phyloP scores from a whole-genome alignment of 2,329 filamentous ascomycete species.

The Penicillium sp. region DNA sequence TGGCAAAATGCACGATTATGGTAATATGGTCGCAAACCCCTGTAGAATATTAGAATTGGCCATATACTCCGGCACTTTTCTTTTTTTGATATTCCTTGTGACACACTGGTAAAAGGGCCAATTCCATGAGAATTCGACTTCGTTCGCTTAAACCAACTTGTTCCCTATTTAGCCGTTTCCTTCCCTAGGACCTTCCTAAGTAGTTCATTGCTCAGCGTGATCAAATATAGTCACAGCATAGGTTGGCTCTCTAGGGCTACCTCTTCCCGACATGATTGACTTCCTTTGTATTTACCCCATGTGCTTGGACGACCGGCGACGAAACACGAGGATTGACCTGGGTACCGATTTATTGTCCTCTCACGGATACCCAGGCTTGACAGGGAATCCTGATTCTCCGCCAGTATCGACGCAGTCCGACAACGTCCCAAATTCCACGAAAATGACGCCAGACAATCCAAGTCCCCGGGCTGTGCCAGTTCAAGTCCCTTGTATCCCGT shows the following conservation, averaged over 20 bases:
- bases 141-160: too few species aligned
- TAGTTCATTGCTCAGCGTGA: neutral
- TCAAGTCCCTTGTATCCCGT: neutral
- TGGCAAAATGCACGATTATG: neutral
- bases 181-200: neutral
- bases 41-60: conserved; percentile 2
- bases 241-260: neutral
- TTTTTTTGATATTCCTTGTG: neutral
- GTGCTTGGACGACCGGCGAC: neutral
- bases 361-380: neutral
- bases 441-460: neutral
- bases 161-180: neutral
- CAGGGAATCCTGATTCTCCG: neutral
- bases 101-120: neutral
- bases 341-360: neutral
- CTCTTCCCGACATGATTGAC: neutral
- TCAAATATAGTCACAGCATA: neutral
- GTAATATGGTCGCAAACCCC: neutral
- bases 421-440: neutral
- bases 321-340: neutral
- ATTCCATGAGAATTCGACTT: neutral
- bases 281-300: conserved; percentile 1
- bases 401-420: neutral
- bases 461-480: too few species aligned
- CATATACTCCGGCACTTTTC: conserved; percentile 2